Evolutionary conservation across 495 filamentous ascomycete species (phyloP).

Genomic region (Penicillium macrosclerotiorum): DNA sequence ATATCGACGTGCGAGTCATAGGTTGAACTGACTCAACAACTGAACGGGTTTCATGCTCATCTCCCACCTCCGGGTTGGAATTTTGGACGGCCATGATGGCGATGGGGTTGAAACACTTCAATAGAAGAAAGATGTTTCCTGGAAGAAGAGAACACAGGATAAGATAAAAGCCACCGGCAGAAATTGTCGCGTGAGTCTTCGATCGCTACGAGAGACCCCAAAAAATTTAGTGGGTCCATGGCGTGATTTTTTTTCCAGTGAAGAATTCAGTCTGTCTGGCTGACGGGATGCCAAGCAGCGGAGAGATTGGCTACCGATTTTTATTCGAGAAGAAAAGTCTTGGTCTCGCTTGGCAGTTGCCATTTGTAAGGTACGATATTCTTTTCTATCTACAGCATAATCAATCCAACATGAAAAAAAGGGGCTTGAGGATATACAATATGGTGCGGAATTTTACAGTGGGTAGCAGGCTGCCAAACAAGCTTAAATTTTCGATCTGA

Average conservation of each 20-base stretch:
- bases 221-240: neutral
- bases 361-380: too few relatives aligned
- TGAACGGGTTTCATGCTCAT: neutral
- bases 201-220: neutral
- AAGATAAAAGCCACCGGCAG: neutral
- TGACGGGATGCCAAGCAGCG: slow-evolving; percentile 9
- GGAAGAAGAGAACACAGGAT: neutral
- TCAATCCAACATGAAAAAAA: too few relatives aligned
- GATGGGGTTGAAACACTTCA: neutral
- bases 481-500: too few relatives aligned
- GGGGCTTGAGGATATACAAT: too few relatives aligned
- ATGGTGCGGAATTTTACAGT: too few relatives aligned
- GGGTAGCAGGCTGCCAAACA: too few relatives aligned
- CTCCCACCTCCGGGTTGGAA: neutral
- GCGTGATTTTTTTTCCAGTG: neutral
- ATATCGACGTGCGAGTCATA: slow-evolving; percentile 9
- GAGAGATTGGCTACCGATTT: too few relatives aligned
- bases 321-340: too few relatives aligned
- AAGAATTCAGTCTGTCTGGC: neutral
- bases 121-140: neutral
- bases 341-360: too few relatives aligned
- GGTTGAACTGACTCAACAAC: slow-evolving; percentile 1
- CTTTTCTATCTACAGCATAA: too few relatives aligned
- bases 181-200: neutral
- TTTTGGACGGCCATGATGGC: neutral